Evolutionary conservation across 495 filamentous ascomycete species (phyloP).

Genomic region (Stereocaulon alpinum): DNA sequence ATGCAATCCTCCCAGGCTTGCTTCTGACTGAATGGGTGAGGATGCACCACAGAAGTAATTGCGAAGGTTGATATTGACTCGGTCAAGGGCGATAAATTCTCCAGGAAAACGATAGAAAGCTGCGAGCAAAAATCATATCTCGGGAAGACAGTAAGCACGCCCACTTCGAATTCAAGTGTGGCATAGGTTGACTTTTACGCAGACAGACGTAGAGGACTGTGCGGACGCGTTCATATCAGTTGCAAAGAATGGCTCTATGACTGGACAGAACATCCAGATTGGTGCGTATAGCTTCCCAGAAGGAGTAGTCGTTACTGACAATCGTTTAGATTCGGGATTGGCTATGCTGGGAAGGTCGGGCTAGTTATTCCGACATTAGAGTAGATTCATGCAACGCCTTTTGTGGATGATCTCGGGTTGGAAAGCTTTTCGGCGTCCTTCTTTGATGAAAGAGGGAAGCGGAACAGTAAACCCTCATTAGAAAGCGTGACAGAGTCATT

Average conservation of each 20-base stretch:
- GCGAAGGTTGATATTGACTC: constrained; percentile 1
- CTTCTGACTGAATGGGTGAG: constrained; percentile 64
- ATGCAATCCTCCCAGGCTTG: constrained; percentile 58
- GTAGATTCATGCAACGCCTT: not conserved
- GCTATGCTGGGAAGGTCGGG: constrained; percentile 4
- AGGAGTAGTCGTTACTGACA: not conserved
- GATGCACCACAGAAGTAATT: constrained; percentile 4
- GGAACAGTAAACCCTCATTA: not conserved
- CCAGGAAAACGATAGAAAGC: constrained; percentile 31
- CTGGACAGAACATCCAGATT: constrained; percentile 43
- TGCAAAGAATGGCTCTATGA: constrained; percentile 49
- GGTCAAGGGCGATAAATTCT: constrained; percentile 37
- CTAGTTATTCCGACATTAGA: not conserved
- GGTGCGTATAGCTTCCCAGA: constrained; percentile 29
- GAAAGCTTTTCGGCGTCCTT: not conserved
- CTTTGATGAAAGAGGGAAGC: not conserved
- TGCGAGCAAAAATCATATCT: constrained; percentile 32
- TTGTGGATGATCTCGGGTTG: not conserved
- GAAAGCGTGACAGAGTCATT: not conserved
- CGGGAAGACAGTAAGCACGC: constrained; percentile 32
- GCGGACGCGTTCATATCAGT: constrained; percentile 42
- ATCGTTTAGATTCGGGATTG: constrained; percentile 8
- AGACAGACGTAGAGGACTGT: constrained; percentile 47
- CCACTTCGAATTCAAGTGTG: not conserved
- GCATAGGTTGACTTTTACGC: not conserved